A percentile compares a stretch with the other conserved stretches of the same genome.
phyloP scores from a whole-genome alignment of 2,329 filamentous ascomycete species.

The Phoma sp. region DNA sequence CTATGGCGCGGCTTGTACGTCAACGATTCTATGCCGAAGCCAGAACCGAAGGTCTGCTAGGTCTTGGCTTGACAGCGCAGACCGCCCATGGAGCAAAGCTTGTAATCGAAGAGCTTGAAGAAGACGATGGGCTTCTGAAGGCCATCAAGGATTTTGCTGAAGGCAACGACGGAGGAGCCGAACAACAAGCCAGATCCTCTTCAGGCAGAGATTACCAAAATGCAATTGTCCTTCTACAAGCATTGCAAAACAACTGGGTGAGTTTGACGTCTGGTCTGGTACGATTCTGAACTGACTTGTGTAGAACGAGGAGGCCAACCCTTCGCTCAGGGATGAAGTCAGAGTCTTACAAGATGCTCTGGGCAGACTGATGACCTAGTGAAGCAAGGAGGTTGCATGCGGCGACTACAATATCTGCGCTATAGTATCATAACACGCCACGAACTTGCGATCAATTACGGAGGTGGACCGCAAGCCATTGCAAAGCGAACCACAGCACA shows the following conservation, averaged over 20 bases:
- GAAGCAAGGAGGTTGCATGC: not conserved
- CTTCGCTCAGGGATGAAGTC: constrained; percentile 29
- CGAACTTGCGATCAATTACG: not conserved
- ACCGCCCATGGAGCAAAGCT: constrained; percentile 34
- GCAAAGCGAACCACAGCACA: constrained; percentile 10
- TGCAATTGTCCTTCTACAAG: constrained; percentile 44
- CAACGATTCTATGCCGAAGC: constrained; percentile 46
- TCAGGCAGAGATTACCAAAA: constrained; percentile 44
- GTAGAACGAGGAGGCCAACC: constrained; percentile 32
- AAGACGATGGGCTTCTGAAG: constrained; percentile 37
- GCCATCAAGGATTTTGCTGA: constrained; percentile 43
- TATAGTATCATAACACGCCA: constrained; percentile 10
- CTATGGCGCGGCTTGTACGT: constrained; percentile 39
- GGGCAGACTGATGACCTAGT: constrained; percentile 30
- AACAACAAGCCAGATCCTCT: constrained; percentile 27
- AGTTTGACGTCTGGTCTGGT: constrained; percentile 13
- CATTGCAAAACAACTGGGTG: constrained; percentile 42
- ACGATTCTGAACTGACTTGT: constrained; percentile 17
- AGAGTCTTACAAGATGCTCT: constrained; percentile 30
- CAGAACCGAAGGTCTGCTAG: constrained; percentile 44
- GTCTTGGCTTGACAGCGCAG: constrained; percentile 44
- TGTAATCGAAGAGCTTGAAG: constrained; percentile 37
- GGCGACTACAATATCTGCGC: not conserved
- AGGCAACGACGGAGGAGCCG: constrained; percentile 31
- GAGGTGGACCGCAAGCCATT: constrained; percentile 5